Percentiles rank a stretch among this genome's conserved stretches.
These are phyloP conservation scores for Salmacisia buchloeana DNA, from an alignment of 1,284 basidiomycete genomes.

Conservation along the genomic window DNA sequence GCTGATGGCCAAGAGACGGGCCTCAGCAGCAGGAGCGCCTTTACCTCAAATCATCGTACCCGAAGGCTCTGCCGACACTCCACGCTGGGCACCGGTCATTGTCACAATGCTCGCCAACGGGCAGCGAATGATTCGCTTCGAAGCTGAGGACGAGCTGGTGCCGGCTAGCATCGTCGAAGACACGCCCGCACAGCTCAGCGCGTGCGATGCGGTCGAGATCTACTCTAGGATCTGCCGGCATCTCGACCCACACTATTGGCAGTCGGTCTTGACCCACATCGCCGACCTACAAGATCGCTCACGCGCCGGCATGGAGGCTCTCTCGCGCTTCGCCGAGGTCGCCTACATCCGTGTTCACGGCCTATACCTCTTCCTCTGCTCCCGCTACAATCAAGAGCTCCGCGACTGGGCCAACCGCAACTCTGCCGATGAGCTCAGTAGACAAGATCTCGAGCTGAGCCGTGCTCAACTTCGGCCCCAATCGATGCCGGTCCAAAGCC, in stretches of 20 bases:
- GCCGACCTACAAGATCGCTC: not conserved
- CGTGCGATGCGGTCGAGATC: not conserved
- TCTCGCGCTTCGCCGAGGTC: constrained; percentile 4
- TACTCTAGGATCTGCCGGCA: constrained; percentile 1
- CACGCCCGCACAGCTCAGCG: not conserved
- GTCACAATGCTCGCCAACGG: not conserved
- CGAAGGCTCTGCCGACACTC: no score
- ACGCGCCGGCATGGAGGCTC: not conserved
- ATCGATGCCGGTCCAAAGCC: not conserved
- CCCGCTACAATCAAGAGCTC: not conserved
- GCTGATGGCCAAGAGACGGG: no score
- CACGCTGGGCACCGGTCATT: no score
- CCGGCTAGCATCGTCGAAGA: not conserved
- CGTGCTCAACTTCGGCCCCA: not conserved
- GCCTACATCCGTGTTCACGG: not conserved
- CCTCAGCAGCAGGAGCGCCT: no score
- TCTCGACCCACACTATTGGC: constrained; percentile 5
- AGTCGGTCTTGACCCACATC: not conserved
- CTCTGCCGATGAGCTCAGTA: not conserved
- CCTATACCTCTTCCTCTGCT: not conserved
- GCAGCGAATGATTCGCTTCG: not conserved
- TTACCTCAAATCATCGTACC: no score
- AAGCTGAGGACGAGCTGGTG: not conserved
- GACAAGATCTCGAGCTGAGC: not conserved
- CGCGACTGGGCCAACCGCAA: not conserved